A percentile compares a stretch with the other conserved stretches of the same genome.
These are phyloP conservation scores for Kwoniella pini DNA, from an alignment of 768 basidiomycete genomes.

Conservation along the genomic window DNA sequence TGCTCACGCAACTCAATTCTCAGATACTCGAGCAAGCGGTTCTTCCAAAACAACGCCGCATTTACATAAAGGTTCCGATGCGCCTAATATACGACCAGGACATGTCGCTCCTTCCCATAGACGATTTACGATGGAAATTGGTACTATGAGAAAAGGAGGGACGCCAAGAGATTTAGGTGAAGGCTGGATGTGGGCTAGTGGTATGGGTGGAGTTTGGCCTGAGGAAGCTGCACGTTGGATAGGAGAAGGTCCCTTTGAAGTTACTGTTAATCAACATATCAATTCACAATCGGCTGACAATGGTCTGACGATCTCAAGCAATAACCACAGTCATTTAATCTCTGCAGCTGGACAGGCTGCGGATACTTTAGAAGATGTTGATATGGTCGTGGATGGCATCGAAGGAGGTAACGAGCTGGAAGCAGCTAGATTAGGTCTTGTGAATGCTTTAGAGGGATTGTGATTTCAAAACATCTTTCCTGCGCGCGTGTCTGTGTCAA, in stretches of 20 bases:
- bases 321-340: too few relatives aligned
- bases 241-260: not conserved
- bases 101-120: slow-evolving; percentile 43
- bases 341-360: too few relatives aligned
- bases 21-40: slow-evolving; percentile 8
- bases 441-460: slow-evolving; percentile 16
- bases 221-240: slow-evolving; percentile 6
- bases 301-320: too few relatives aligned
- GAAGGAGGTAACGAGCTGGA: slow-evolving; percentile 5
- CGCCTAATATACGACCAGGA: slow-evolving; percentile 18
- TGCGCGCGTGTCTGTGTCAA: not conserved
- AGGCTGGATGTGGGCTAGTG: slow-evolving; percentile 40
- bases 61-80: not conserved
- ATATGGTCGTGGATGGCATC: not conserved
- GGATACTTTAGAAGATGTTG: too few relatives aligned
- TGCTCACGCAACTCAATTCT: slow-evolving; percentile 23
- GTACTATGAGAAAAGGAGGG: slow-evolving; percentile 21
- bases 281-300: too few relatives aligned
- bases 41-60: not conserved
- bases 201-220: slow-evolving; percentile 32
- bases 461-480: not conserved
- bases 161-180: slow-evolving; percentile 28
- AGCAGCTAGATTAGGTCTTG: slow-evolving; percentile 12
- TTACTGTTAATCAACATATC: not conserved
- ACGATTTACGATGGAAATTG: slow-evolving; percentile 31